Base-by-base conservation (phyloP, 192 early-diverging fungal genomes). In the Linnemannia elongata region DNA sequence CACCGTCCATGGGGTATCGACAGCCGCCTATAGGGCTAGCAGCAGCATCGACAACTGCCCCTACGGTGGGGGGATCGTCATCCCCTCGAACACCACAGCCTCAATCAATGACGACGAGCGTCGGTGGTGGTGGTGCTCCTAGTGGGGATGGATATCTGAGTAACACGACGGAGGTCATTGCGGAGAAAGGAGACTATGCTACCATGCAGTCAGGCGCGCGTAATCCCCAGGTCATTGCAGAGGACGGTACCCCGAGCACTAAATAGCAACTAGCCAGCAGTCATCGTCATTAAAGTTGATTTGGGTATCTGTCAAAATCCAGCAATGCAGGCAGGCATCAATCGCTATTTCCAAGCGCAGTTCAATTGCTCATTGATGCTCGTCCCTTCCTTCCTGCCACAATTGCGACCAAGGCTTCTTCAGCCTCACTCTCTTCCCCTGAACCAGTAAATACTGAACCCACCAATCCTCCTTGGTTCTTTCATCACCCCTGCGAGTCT, bases 161-260 rank as follows among this genome's bases (percentile, higher is more conserved):
- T 52, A 4, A 52, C 18, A 52, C 17, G 49, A 66, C 12, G 13
- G 60, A 1, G 13, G 60, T 2, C 27, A 33, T 27, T 66, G 60
- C 7, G 4, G 75, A 77, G 60, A 35, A 38, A 42, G 55, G 75
- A 22, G 75, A 68, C 38, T 77, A 77, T 68, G 57, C 41, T 10
- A 42, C 38, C 27, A 15, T 41, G n/a, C 57, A 66, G 36, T 77
- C 75, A 3, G n/a, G 55, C 12, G 75, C 75, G 27, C 75, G 75
- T 17, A 77, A 77, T 54, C 75, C 75, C 12, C 75, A 77, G 52
- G 52, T 57, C 20, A 38, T 75, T 24, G 20, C 74, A 39, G 33
- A 57, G 36, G 36, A 75, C 5, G 22, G 72, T 2, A 27, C 7
- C 30, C 44, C 9, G 12, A 15, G 44, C 44, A 45, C 44, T 45